Evolutionary conservation across 2,329 filamentous ascomycete genomes (phyloP).

Genomic region (Penicillium sp.): DNA sequence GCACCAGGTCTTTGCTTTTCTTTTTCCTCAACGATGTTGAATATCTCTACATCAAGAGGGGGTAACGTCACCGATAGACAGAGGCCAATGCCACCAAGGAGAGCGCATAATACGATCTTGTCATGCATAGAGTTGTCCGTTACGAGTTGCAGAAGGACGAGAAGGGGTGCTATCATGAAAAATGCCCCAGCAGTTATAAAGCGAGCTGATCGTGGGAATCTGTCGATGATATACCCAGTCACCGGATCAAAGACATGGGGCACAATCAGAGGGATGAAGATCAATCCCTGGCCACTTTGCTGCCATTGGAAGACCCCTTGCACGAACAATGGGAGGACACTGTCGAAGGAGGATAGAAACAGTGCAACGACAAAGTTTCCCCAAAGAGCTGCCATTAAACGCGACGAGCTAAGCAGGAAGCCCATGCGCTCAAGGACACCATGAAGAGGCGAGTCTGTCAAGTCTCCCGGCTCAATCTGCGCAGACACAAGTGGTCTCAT

Average conservation of each 20-base stretch:
- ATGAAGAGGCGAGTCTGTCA: neutral
- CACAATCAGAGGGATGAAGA: constrained; percentile 50
- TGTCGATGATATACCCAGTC: constrained; percentile 31
- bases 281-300: constrained; percentile 53
- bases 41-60: constrained; percentile 69
- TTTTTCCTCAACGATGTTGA: constrained; percentile 54
- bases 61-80: constrained; percentile 59
- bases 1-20: neutral
- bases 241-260: constrained; percentile 34
- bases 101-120: constrained; percentile 63
- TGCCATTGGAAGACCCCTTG: constrained; percentile 51
- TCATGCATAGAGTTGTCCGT: constrained; percentile 56
- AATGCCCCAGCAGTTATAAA: constrained; percentile 58
- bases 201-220: constrained; percentile 45
- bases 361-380: constrained; percentile 51
- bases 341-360: constrained; percentile 56
- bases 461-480: neutral
- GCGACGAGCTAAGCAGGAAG: constrained; percentile 53
- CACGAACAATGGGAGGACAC: constrained; percentile 54
- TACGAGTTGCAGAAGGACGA: constrained; percentile 65
- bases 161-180: constrained; percentile 54
- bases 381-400: constrained; percentile 58
- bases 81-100: constrained; percentile 61
- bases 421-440: constrained; percentile 6
- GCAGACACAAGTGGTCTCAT: neutral